These are phyloP conservation scores for Neoscytalidium dimidiatum DNA, from an alignment of 2,329 filamentous ascomycete genomes.

Conservation along the genomic window DNA sequence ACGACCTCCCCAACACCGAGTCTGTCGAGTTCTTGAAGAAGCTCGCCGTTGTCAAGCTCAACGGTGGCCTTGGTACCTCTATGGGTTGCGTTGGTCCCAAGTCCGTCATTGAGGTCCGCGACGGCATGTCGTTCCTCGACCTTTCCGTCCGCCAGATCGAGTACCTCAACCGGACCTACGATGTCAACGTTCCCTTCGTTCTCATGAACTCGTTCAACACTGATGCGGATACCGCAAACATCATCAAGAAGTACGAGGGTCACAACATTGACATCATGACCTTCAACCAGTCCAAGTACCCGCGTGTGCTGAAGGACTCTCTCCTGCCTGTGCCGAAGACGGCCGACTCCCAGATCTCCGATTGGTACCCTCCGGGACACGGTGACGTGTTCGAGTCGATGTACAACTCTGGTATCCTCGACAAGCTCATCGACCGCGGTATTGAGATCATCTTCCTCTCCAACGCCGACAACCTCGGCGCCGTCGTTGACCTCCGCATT, in stretches of 20 bases:
- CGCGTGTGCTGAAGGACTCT: conserved; percentile 97
- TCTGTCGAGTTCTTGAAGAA: conserved; percentile 95
- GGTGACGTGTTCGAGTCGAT: conserved; percentile 99
- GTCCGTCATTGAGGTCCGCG: conserved; percentile 98
- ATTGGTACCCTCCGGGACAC: conserved; percentile 99
- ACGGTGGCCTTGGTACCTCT: conserved; percentile 97
- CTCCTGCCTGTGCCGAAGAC: conserved; percentile 92
- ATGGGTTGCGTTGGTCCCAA: conserved; percentile 99
- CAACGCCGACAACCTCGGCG: conserved; percentile 98
- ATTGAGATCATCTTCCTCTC: conserved; percentile 98
- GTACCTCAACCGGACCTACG: conserved; percentile 97
- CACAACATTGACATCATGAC: conserved; percentile 99
- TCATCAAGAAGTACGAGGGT: conserved; percentile 99
- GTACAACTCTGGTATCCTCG: conserved; percentile 97
- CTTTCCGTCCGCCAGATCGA: conserved; percentile 98
- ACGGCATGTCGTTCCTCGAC: conserved; percentile 99
- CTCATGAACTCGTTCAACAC: conserved; percentile 99
- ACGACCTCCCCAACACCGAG: conserved; percentile 83
- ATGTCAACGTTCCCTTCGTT: conserved; percentile 95
- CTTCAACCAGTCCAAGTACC: conserved; percentile 99
- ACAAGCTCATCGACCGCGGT: conserved; percentile 91
- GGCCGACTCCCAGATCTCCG: conserved; percentile 81
- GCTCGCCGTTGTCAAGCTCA: conserved; percentile 97
- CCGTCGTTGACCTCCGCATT: conserved; percentile 96
- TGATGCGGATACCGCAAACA: conserved; percentile 94